Percentiles rank a stretch among this genome's conserved stretches.
Conservation (phyloP, 345 rosid genomes). For the Hypericum perforatum region DNA sequence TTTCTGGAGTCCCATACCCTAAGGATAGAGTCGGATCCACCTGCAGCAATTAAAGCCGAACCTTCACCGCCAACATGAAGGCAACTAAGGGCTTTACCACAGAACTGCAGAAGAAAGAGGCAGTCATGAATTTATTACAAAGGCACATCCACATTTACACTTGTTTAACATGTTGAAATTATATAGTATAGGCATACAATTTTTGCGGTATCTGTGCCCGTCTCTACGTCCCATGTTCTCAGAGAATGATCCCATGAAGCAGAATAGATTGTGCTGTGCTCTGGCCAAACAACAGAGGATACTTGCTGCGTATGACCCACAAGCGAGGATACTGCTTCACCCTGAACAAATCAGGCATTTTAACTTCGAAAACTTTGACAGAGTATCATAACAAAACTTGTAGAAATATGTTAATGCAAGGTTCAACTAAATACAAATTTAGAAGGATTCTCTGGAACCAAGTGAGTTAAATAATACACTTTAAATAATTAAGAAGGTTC, state of each 20-base stretch:
- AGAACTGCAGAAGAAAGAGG: constrained; percentile 38
- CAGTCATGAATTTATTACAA: not conserved
- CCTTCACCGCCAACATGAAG: constrained; percentile 92
- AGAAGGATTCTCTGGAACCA: too few relatives aligned
- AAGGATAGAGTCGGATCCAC: constrained; percentile 81
- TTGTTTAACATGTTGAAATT: constrained; percentile 3
- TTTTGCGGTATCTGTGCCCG: constrained; percentile 61
- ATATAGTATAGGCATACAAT: constrained; percentile 38
- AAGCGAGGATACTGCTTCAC: constrained; percentile 61
- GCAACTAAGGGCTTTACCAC: constrained; percentile 73
- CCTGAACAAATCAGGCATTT: constrained; percentile 33
- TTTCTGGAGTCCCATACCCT: constrained; percentile 98
- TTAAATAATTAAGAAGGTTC: too few relatives aligned
- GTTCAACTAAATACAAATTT: too few relatives aligned
- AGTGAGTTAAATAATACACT: too few relatives aligned
- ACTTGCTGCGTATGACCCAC: constrained; percentile 91
- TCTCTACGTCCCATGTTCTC: constrained; percentile 78
- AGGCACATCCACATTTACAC: too few relatives aligned
- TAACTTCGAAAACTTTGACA: too few relatives aligned
- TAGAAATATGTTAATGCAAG: too few relatives aligned
- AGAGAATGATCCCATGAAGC: constrained; percentile 95
- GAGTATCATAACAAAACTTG: too few relatives aligned
- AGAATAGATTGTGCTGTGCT: constrained; percentile 56
- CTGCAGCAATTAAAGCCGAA: constrained; percentile 79
- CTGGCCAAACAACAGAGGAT: constrained; percentile 83